These are phyloP conservation scores for Corynespora cassiicola DNA, from an alignment of 2,329 filamentous ascomycete genomes.

Conservation along the genomic window DNA sequence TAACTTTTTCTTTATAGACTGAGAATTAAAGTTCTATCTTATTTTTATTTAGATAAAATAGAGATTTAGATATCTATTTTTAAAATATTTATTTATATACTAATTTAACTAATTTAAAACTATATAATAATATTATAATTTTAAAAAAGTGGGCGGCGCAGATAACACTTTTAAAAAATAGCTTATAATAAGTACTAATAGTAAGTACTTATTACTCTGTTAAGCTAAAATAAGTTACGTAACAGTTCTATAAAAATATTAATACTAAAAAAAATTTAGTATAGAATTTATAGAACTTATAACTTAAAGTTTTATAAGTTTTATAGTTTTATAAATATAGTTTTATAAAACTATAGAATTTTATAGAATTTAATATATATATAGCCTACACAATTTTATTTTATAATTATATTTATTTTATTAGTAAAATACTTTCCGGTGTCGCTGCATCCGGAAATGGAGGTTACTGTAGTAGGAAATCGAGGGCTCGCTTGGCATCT, in stretches of 20 bases:
- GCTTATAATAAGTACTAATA: no score
- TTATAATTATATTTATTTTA: constrained; percentile 14
- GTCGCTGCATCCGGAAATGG: constrained; percentile 21
- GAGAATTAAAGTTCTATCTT: background rate
- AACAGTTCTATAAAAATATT: no score
- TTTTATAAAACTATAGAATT: no score
- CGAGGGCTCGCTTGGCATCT: constrained; percentile 21
- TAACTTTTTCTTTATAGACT: background rate
- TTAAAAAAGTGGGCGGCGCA: background rate
- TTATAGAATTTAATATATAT: background rate
- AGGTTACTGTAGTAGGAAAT: constrained; percentile 23
- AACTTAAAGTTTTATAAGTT: no score
- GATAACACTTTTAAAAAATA: no score
- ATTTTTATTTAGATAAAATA: background rate
- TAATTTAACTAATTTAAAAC: background rate
- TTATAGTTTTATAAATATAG: background rate
- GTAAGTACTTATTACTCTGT: no score
- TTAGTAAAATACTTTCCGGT: constrained; percentile 16
- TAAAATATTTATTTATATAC: background rate
- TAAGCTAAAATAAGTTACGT: no score
- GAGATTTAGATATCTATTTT: background rate
- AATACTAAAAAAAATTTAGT: background rate
- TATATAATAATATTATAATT: background rate
- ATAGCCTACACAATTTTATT: no score
- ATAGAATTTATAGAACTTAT: background rate